Evolutionary conservation across 2,329 filamentous ascomycete species (phyloP).

Genomic region (Trichoderma atrobrunneum): DNA sequence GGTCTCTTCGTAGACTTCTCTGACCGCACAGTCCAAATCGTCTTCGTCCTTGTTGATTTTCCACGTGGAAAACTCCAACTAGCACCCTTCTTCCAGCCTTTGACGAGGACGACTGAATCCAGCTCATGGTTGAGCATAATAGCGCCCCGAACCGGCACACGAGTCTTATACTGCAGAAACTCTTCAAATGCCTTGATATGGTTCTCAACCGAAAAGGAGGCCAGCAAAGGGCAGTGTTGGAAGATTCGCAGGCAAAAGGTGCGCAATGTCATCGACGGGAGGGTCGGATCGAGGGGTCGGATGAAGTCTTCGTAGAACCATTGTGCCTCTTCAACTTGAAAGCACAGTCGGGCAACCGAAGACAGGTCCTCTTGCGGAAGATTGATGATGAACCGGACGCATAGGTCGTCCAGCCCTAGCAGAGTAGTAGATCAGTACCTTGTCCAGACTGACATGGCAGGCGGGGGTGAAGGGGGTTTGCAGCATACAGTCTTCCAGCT

Average conservation of each 20-base stretch:
- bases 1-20: slow-evolving; percentile 95
- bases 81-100: slow-evolving; percentile 95
- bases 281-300: slow-evolving; percentile 76
- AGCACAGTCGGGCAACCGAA: slow-evolving; percentile 91
- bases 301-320: slow-evolving; percentile 99
- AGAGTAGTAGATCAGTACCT: slow-evolving; percentile 26
- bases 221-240: slow-evolving; percentile 86
- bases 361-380: slow-evolving; percentile 86
- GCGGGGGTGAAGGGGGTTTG: neutral
- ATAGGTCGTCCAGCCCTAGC: slow-evolving; percentile 91
- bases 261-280: slow-evolving; percentile 82
- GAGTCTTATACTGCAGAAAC: slow-evolving; percentile 91
- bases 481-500: slow-evolving; percentile 76
- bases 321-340: slow-evolving; percentile 98
- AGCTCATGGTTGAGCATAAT: slow-evolving; percentile 92
- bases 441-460: neutral
- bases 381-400: slow-evolving; percentile 97
- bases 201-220: slow-evolving; percentile 72
- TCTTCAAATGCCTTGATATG: slow-evolving; percentile 83
- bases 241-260: slow-evolving; percentile 89
- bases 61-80: slow-evolving; percentile 96
- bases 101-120: slow-evolving; percentile 90
- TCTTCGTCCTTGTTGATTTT: slow-evolving; percentile 98
- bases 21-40: slow-evolving; percentile 87
- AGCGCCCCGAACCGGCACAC: slow-evolving; percentile 88